Evolutionary conservation across 2,329 filamentous ascomycete genomes (phyloP), one percentile per base, ranked within the genome.

Genomic region (Neophaeococcomyces mojaviensis): DNA sequence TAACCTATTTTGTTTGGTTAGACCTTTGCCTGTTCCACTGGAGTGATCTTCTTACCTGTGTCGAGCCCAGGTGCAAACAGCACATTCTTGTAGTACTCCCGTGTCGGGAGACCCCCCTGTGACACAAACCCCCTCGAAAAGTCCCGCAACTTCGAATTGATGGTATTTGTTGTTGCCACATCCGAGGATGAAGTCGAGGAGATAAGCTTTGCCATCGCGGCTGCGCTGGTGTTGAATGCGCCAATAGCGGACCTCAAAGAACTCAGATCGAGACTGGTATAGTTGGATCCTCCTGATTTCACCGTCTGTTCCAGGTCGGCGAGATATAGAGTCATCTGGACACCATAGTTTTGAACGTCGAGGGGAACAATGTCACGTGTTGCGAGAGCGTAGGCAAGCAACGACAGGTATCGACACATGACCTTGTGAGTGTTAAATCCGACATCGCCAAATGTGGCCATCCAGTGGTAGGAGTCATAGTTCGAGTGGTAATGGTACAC

Each of bases 391-490:
- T 69, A 70, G 3, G 65, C 57, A 4, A 73, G 58, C 6, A 73
- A 59, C 0, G 66, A 59, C 2, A 71, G 55, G 46, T 66, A 70
- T 46, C 74, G 69, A 4, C 70, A 71, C 52, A 77, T 72, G 2
- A 68, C 70, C 6, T 66, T 65, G 53, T 77, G 73, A 1, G 68
- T 65, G 37, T 64, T 58, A 56, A 74, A 76, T 2, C 68, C 72
- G 0, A 71, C 71, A 53, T 77, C 73, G 3, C 86, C 86, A 54
- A 79, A 88, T 2, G 70, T 82, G 12, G 82, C 74, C 85, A 92
- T 92, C 87, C 87, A 94, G 57, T 82, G 71, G 60, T 86, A 89
- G 28, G 77, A 85, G 60, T 94, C 88, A 60, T 89, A 94, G 65
- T 92, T 92, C 51, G 78, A 71, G 57, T 94, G 86, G 59, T 92